Evolutionary conservation across 768 basidiomycete species (phyloP).

Genomic region (Lentinula edodes): DNA sequence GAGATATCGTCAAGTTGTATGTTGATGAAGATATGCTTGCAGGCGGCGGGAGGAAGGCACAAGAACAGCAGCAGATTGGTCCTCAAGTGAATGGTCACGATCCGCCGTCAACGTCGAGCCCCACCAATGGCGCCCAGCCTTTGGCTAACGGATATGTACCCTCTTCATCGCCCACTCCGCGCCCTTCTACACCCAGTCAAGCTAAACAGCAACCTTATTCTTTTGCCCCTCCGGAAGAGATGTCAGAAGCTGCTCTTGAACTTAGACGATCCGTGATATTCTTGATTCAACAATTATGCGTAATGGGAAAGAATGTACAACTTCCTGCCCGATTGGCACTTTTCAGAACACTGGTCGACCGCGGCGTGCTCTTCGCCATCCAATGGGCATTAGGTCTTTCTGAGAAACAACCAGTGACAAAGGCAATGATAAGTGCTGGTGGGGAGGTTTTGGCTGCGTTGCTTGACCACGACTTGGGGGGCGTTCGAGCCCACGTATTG

Average conservation of each 20-base stretch:
- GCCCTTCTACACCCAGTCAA: slow-evolving; percentile 6
- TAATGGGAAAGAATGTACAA: slow-evolving; percentile 97
- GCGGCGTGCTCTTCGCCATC: slow-evolving; percentile 84
- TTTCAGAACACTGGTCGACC: slow-evolving; percentile 83
- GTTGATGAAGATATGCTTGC: slow-evolving; percentile 64
- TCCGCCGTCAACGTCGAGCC: slow-evolving; percentile 19
- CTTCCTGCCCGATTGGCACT: slow-evolving; percentile 78
- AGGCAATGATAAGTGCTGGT: slow-evolving; percentile 68
- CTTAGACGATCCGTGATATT: slow-evolving; percentile 74
- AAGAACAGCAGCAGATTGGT: slow-evolving; percentile 14
- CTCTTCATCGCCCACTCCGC: slow-evolving; percentile 8
- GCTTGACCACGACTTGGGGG: slow-evolving; percentile 87
- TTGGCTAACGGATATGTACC: slow-evolving; percentile 18
- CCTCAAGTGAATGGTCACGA: slow-evolving; percentile 32
- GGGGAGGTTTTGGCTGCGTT: slow-evolving; percentile 82
- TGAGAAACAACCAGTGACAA: slow-evolving; percentile 45
- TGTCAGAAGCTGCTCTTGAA: slow-evolving; percentile 47
- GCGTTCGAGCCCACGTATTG: slow-evolving; percentile 78
- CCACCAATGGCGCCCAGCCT: slow-evolving; percentile 21
- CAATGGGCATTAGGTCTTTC: slow-evolving; percentile 84
- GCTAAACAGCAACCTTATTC: slow-evolving; percentile 29
- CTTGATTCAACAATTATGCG: slow-evolving; percentile 86
- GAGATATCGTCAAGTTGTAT: slow-evolving; percentile 72
- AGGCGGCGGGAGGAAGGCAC: slow-evolving; percentile 29
- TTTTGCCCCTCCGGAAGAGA: slow-evolving; percentile 51